Base-by-base conservation (phyloP, 1,284 basidiomycete genomes). In the Coniferiporia weirii region DNA sequence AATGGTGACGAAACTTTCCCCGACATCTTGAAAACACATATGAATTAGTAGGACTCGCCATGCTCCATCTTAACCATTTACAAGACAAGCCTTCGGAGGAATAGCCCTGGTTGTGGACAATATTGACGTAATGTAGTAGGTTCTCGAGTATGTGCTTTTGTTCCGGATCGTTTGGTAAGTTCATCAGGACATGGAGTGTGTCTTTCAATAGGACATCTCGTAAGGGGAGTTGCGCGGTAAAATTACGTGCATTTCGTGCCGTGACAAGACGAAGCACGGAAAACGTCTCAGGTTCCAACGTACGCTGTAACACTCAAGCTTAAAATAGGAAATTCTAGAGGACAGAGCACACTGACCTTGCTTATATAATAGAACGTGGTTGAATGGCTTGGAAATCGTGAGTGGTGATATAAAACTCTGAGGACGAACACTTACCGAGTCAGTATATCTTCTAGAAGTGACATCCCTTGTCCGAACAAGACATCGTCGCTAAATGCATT, bases 201-300 rank as follows among this genome's bases (percentile, higher is more conserved):
- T 86, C 84, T 15, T 80, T 79, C 17, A 87, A 72, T 35, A 89
- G 73, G 0, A 71, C 66, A 61, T 86, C 83, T 40, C 76, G 75
- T 19, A 87, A 66, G 9, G 52, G 34, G 13, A 32, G 32, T 12
- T 62, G 57, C 13, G 53, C 48, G 34, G 34, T 38, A 32, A 40
- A 22, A 20, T 58, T 55, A 4, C 61, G 57, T 3, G 57, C 53
- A 38, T 62, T 59, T 36, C 54, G 45, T 19, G 57, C 46, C 49
- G 59, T 56, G 9, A 62, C 50, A 40, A 52, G 56, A 19, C 57
- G 61, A 22, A 62, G 54, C 10, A 59, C 61, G 34, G 40, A 36
- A 35, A 59, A 62, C 12, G 44, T 47, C 15, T 47, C 57, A 10
- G 43, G 17, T 13, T 15, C 32, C n/a, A 57, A 40, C 12, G 53